Base-by-base conservation (phyloP, 345 rosid species). In the Microthlaspi erraticum region DNA sequence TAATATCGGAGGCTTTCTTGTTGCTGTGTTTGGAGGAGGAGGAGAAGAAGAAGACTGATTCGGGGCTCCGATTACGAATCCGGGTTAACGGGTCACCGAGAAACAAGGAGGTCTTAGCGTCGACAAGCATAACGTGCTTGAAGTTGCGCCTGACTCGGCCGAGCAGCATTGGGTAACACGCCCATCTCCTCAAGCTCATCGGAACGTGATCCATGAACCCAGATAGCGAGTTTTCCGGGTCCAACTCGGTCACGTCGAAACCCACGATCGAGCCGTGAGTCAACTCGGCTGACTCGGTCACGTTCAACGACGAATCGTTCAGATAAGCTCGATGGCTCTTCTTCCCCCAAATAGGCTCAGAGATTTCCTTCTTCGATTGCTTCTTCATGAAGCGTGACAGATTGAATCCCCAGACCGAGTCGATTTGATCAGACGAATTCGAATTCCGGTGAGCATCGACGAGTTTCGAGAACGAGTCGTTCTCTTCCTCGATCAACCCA, bases 291-390 rank as follows among this genome's bases (percentile, higher is more conserved):
- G 64, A 78, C 81, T 84, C 84, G 41, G 49, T 33, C 7, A 5
- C 50, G n/a, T 31, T 75, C 1, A 1, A 14, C 1, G 36, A 48
- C 11, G 32, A 66, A 2, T 11, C 86, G 18, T 45, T 70, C n/a
- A 60, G 37, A 32, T 14, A 53, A 36, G 60, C 64, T 36, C 61
- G 58, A 50, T 20, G 71, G 2, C 9, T 79, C 76, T 72, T 84
- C 85, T 86, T 91, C 8, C 99, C 99, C 99, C 97, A 94, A 4
- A 91, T 3, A 2, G 95, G 79, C 83, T 86, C 96, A 4, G 73
- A 77, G 34, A 72, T 83, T 50, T 78, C 83, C 58, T 79, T 82
- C 68, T 73, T 85, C 6, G 75, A 74, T 3, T 77, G 64, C 13
- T 54, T 69, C 59, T 75, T 82, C 41, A 75, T 63, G 53, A 88